Evolutionary conservation across 345 rosid genomes (phyloP), one percentile per base, ranked within the genome.

Genomic region (Zanthoxylum bungeanum): DNA sequence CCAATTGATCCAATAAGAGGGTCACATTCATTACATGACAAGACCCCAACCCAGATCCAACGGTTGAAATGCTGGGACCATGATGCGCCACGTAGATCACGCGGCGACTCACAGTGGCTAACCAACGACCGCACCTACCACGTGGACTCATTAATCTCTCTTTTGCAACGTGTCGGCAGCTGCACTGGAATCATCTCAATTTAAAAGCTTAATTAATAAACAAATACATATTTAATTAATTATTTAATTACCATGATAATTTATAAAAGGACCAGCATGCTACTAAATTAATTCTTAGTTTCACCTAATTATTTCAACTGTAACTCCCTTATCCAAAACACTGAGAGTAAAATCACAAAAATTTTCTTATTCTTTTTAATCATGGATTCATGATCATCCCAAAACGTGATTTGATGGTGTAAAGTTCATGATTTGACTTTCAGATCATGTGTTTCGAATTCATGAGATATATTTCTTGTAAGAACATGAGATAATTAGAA

Each of bases 41-140:
- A 24, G 28, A 55, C 59, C 19, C n/a, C n/a, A n/a, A 56, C 33
- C 31, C 2, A 16, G 37, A 69, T 27, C 53, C 10, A 0, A 40
- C 5, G 39, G 19, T 21, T 3, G 40, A 16, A 39, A n/a, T 69
- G 8, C n/a, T 10, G 56, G 55, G 66, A 44, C 28, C 36, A n/a
- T n/a, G 51, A 69, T 65, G 50, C 11, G 17, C 70, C 73, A 4
- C 36, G 53, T 40, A 73, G 51, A 12, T 19, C 79, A 80, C 64
- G 88, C 86, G 85, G 80, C 86, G 86, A 85, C 75, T 74, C 81
- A 76, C 64, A 68, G 68, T 73, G 79, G 85, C 68, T 69, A 78
- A 47, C 66, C 33, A 28, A 53, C 75, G n/a, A 24, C 60, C 30
- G 14, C 66, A 51, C 75, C 64, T 44, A 42, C 74, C 71, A 44